phyloP scores from a whole-genome alignment of 257 asterid species.

The Nicotiana sylvestris region DNA sequence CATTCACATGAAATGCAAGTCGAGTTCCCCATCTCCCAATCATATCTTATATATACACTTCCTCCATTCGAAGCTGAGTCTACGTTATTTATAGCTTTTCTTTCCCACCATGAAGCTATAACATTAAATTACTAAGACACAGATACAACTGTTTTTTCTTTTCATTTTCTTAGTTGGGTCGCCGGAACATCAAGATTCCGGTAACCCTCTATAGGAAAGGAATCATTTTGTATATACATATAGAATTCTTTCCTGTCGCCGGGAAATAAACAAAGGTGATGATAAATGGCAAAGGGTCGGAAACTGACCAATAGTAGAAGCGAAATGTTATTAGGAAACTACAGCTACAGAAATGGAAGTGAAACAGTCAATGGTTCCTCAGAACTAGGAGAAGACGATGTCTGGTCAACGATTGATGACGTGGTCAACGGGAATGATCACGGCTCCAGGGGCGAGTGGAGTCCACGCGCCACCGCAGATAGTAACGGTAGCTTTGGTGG shows the following conservation, averaged over 20 bases:
- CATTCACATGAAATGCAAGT: slow-evolving; percentile 54
- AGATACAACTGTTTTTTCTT: neutral
- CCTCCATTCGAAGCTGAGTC: slow-evolving; percentile 24
- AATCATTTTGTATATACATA: neutral
- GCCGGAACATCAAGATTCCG: slow-evolving; percentile 40
- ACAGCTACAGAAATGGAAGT: slow-evolving; percentile 30
- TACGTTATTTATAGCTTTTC: slow-evolving; percentile 14
- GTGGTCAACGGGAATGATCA: slow-evolving; percentile 35
- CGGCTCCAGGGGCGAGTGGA: slow-evolving; percentile 31
- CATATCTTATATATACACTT: slow-evolving; percentile 47
- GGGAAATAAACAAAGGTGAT: slow-evolving; percentile 16
- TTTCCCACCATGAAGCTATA: slow-evolving; percentile 18
- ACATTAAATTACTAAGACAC: neutral
- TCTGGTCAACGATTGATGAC: slow-evolving; percentile 60
- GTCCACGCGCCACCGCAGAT: slow-evolving; percentile 43
- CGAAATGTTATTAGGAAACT: slow-evolving; percentile 51
- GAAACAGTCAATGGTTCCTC: slow-evolving; percentile 31
- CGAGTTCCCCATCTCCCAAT: slow-evolving; percentile 18
- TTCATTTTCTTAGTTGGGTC: slow-evolving; percentile 19
- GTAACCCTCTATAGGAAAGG: slow-evolving; percentile 4
- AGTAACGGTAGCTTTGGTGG: slow-evolving; percentile 26
- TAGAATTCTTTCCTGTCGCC: slow-evolving; percentile 21
- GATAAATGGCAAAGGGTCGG: slow-evolving; percentile 73
- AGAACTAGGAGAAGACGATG: slow-evolving; percentile 77
- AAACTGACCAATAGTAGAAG: slow-evolving; percentile 57